A percentile compares a stretch with the other conserved stretches of the same genome.
Conservation (phyloP, 2,329 filamentous ascomycete genomes). For the Davidsoniella australis region DNA sequence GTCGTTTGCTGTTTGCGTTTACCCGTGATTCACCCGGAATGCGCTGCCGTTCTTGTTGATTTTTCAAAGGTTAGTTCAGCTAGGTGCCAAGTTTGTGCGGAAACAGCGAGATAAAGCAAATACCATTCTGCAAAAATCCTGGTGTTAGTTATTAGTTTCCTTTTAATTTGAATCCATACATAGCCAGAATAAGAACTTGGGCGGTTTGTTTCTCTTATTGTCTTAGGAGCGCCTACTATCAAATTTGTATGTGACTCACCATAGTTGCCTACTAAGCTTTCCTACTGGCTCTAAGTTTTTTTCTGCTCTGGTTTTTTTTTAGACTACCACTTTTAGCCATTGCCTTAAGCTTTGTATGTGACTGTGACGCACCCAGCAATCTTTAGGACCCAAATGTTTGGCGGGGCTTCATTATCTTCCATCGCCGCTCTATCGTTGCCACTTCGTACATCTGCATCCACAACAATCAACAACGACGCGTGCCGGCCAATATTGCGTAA, state of each 20-base stretch:
- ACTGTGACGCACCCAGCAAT: slow-evolving; percentile 1
- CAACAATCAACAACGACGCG: no score
- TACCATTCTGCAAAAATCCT: no score
- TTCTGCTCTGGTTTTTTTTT: slow-evolving; percentile 1
- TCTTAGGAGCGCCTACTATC: background rate
- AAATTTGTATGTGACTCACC: background rate
- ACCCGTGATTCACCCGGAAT: background rate
- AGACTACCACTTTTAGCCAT: no score
- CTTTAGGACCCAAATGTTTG: slow-evolving; percentile 7
- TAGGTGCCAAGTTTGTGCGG: no score
- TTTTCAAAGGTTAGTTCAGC: no score
- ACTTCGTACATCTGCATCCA: background rate
- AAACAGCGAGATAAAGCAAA: no score
- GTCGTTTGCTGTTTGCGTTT: background rate
- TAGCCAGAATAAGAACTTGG: no score
- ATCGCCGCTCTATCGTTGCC: background rate
- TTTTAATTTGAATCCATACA: no score
- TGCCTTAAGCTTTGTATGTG: background rate
- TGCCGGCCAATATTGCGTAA: no score
- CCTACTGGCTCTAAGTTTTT: background rate
- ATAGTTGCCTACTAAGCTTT: background rate
- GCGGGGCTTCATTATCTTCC: slow-evolving; percentile 4
- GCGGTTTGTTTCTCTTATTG: background rate
- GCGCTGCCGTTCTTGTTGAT: no score
- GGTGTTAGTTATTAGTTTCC: no score